These are phyloP conservation scores for Skeletonema marinoi DNA, from an alignment of 108 stramenopile genomes.

Conservation along the genomic window DNA sequence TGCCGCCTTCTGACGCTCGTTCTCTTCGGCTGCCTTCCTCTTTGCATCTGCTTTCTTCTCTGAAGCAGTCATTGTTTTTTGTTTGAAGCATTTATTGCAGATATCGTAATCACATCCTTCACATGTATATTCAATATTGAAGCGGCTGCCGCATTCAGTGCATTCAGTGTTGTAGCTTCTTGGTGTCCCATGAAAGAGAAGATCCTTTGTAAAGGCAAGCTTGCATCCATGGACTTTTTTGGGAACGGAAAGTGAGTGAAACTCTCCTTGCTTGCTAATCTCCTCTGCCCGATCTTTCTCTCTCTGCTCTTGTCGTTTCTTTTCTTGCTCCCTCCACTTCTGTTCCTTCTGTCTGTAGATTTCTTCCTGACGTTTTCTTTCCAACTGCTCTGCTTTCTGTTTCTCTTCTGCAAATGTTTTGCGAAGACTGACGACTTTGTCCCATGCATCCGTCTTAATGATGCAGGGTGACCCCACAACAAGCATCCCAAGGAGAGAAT, in stretches of 20 bases:
- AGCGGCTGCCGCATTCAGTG: conserved; percentile 1
- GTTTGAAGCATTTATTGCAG: conserved; percentile 16
- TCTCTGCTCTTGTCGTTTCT: conserved; percentile 1
- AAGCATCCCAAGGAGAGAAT: background rate
- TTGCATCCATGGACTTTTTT: conserved; percentile 18
- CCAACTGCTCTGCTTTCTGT: background rate
- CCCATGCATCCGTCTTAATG: conserved; percentile 13
- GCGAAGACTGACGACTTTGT: conserved; percentile 12
- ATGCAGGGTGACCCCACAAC: conserved; percentile 22
- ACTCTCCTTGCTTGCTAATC: background rate
- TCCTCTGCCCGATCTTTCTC: conserved; percentile 9
- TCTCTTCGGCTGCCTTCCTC: conserved; percentile 5
- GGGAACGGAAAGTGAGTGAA: conserved; percentile 6
- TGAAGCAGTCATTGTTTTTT: conserved; percentile 9
- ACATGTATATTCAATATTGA: conserved; percentile 5
- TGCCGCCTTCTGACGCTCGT: conserved; percentile 2
- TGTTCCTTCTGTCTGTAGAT: conserved; percentile 1
- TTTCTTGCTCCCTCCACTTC: background rate
- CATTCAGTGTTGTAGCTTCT: background rate
- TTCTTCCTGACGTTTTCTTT: background rate
- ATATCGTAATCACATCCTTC: conserved; percentile 30
- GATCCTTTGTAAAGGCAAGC: conserved; percentile 21
- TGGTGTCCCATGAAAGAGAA: conserved; percentile 7
- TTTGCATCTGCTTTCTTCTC: conserved; percentile 28
- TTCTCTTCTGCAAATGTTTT: background rate